These are phyloP conservation scores for Boletellus emodensis DNA, from an alignment of 768 basidiomycete species.

Conservation along the genomic window DNA sequence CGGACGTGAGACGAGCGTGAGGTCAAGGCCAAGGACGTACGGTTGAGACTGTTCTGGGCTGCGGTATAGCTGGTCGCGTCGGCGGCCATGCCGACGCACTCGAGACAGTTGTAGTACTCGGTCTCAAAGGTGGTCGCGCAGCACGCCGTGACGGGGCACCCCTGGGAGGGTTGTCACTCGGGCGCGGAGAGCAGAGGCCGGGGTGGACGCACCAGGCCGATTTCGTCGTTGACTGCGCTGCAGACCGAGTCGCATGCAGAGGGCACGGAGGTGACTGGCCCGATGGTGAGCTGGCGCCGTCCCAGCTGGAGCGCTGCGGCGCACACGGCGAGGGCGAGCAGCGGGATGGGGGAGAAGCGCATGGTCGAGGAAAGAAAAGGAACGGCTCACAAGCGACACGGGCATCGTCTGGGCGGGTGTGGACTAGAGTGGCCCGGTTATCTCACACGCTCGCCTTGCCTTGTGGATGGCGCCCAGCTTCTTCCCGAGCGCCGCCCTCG, in stretches of 20 bases:
- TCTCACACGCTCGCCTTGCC: slow-evolving; percentile 1
- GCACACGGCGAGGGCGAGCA: slow-evolving; percentile 4
- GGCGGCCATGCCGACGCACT: slow-evolving; percentile 33
- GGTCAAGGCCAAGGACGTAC: slow-evolving; percentile 21
- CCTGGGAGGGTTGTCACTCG: slow-evolving; percentile 16
- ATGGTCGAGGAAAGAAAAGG: slow-evolving; percentile 9
- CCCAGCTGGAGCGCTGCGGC: not conserved
- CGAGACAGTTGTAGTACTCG: slow-evolving; percentile 40
- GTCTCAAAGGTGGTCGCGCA: slow-evolving; percentile 39
- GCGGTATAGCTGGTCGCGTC: slow-evolving; percentile 26
- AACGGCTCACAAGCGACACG: too few relatives aligned
- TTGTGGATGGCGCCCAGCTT: slow-evolving; percentile 31
- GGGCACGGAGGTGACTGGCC: slow-evolving; percentile 13
- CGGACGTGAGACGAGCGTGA: not conserved
- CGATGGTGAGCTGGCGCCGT: slow-evolving; percentile 17
- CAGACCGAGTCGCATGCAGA: slow-evolving; percentile 23
- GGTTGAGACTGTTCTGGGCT: slow-evolving; percentile 32
- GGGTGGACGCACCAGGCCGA: slow-evolving; percentile 17
- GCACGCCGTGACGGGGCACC: slow-evolving; percentile 32
- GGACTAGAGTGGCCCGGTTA: slow-evolving; percentile 2
- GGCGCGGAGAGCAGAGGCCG: not conserved
- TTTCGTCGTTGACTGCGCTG: slow-evolving; percentile 21
- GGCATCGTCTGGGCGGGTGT: too few relatives aligned
- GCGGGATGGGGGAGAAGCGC: slow-evolving; percentile 1
- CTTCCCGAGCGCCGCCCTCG: slow-evolving; percentile 38